phyloP scores from a whole-genome alignment of 495 filamentous ascomycete species.

The Penicillium odoratum region DNA sequence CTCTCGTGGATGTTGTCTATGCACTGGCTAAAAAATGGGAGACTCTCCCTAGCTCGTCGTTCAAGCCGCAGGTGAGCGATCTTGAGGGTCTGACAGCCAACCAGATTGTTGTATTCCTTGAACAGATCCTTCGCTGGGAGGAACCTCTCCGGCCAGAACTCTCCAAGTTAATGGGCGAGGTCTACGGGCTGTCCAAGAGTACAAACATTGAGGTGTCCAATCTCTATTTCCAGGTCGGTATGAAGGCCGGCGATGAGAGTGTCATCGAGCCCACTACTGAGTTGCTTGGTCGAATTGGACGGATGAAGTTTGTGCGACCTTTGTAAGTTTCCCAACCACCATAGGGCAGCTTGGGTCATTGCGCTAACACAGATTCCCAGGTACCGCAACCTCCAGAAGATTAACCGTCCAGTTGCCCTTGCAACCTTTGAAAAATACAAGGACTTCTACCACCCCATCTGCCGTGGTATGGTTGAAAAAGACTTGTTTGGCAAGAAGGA shows the following conservation, averaged over 20 bases:
- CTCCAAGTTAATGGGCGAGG: slow-evolving; percentile 65
- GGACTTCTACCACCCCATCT: slow-evolving; percentile 96
- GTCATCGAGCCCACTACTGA: slow-evolving; percentile 69
- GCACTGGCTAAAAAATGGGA: slow-evolving; percentile 79
- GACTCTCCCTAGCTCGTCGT: slow-evolving; percentile 45
- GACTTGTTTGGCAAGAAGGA: slow-evolving; percentile 61
- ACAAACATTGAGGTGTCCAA: slow-evolving; percentile 83
- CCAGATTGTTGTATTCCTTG: slow-evolving; percentile 88
- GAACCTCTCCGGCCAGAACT: slow-evolving; percentile 59
- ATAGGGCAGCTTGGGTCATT: neutral
- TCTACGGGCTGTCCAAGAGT: slow-evolving; percentile 66
- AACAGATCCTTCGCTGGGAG: slow-evolving; percentile 65
- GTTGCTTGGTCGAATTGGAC: slow-evolving; percentile 75
- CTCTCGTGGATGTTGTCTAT: slow-evolving; percentile 83
- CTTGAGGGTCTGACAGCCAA: slow-evolving; percentile 73
- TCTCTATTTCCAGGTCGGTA: slow-evolving; percentile 73
- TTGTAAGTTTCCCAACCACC: slow-evolving; percentile 49
- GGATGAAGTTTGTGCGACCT: slow-evolving; percentile 96
- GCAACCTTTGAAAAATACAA: slow-evolving; percentile 83
- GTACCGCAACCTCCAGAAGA: slow-evolving; percentile 68
- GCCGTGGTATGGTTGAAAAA: slow-evolving; percentile 78
- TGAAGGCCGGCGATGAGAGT: slow-evolving; percentile 67
- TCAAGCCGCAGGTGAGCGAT: slow-evolving; percentile 66
- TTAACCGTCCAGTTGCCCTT: slow-evolving; percentile 71
- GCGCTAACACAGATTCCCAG: slow-evolving; percentile 29